Evolutionary conservation across 1,284 basidiomycete species (phyloP).

Genomic region (Apiotrichum porosum): DNA sequence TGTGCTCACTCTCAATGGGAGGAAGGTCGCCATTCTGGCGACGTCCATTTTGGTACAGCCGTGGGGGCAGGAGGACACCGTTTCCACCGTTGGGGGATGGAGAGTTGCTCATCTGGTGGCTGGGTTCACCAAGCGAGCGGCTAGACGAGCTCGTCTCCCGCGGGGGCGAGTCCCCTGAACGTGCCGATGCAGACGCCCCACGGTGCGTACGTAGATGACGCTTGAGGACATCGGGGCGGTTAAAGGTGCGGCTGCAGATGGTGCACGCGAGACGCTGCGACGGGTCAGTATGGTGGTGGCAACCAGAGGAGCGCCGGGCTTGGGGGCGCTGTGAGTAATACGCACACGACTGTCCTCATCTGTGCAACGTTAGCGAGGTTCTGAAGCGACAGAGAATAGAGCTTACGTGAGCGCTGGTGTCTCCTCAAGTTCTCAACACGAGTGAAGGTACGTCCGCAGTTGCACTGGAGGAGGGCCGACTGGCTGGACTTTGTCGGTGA

Average conservation of each 20-base stretch:
- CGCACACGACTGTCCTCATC: slow-evolving; percentile 5
- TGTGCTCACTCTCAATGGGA: slow-evolving; percentile 1
- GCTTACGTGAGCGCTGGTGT: slow-evolving; percentile 5
- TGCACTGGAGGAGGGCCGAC: neutral
- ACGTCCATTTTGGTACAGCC: neutral
- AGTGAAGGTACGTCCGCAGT: slow-evolving; percentile 6
- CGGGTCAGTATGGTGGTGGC: too few relatives aligned
- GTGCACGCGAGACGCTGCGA: slow-evolving; percentile 1
- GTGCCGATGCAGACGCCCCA: neutral
- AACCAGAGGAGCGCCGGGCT: neutral
- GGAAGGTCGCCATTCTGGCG: slow-evolving; percentile 2
- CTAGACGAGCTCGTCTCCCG: neutral
- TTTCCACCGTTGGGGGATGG: too few relatives aligned
- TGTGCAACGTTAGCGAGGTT: neutral
- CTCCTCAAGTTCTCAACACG: slow-evolving; percentile 4
- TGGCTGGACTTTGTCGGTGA: neutral
- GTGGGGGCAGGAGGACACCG: neutral
- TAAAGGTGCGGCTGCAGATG: slow-evolving; percentile 2
- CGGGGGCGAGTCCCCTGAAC: neutral
- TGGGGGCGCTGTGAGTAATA: neutral
- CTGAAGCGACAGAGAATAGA: neutral
- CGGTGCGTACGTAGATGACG: slow-evolving; percentile 3
- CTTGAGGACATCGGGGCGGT: slow-evolving; percentile 5
- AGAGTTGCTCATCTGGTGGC: too few relatives aligned
- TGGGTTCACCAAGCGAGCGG: neutral